phyloP scores from a whole-genome alignment of 306 rosid genomes.

The Betula pendula region DNA sequence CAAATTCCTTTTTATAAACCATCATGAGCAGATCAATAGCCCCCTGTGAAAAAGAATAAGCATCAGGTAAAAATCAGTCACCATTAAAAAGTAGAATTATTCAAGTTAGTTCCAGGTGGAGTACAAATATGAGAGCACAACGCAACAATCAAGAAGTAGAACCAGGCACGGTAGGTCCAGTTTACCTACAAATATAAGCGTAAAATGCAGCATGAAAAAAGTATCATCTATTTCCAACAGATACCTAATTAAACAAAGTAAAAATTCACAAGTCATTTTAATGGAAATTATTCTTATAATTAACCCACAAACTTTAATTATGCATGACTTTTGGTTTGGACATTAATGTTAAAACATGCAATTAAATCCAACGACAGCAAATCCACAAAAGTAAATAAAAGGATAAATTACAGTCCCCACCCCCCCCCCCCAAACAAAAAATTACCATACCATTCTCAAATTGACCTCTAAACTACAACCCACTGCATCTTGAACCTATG shows the following conservation, averaged over 20 bases:
- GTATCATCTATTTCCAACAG: neutral
- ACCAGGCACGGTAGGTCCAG: neutral
- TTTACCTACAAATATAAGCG: neutral
- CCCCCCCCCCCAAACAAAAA: too few species aligned
- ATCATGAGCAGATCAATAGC: conserved; percentile 34
- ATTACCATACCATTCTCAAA: too few species aligned
- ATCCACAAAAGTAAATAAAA: neutral
- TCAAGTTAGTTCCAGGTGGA: neutral
- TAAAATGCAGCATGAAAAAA: neutral
- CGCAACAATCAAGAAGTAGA: neutral
- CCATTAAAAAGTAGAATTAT: neutral
- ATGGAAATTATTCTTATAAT: neutral
- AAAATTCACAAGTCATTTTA: neutral
- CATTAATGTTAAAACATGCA: neutral
- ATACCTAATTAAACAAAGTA: neutral
- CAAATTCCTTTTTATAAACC: conserved; percentile 26
- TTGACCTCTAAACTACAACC: too few species aligned
- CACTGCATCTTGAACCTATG: too few species aligned
- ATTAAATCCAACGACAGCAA: neutral
- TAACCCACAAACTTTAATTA: neutral
- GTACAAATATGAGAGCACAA: neutral
- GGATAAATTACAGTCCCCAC: too few species aligned
- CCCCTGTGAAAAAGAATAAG: conserved; percentile 19
- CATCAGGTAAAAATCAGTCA: neutral
- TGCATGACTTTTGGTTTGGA: neutral